Evolutionary conservation across 129 eudicot species (phyloP).

Genomic region (Chrysanthemum makinoi): DNA sequence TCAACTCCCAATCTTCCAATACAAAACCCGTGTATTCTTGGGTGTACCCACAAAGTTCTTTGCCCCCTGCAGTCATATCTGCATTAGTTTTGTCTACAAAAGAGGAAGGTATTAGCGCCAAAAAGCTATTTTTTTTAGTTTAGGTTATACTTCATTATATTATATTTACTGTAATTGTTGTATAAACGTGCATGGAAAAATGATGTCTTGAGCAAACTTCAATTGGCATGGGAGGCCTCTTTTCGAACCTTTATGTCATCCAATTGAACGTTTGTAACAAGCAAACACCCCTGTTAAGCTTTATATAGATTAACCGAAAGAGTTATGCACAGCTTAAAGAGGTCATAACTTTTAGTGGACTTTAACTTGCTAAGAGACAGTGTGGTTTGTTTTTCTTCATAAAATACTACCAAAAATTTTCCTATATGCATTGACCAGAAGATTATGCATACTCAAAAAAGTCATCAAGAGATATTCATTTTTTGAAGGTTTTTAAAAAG

Average conservation of each 20-base stretch:
- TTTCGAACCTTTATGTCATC: slow-evolving; percentile 85
- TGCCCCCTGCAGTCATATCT: slow-evolving; percentile 75
- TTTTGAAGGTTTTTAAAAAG: neutral
- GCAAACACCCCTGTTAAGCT: too few species aligned
- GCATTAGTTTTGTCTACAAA: slow-evolving; percentile 55
- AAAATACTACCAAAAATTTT: neutral
- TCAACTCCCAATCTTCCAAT: slow-evolving; percentile 32
- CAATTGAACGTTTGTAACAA: slow-evolving; percentile 60
- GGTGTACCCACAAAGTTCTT: slow-evolving; percentile 83
- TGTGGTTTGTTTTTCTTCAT: too few species aligned
- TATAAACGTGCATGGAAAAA: slow-evolving; percentile 37
- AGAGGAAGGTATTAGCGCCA: slow-evolving; percentile 55
- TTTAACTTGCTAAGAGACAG: too few species aligned
- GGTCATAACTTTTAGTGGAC: too few species aligned
- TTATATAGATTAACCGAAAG: too few species aligned
- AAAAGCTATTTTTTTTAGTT: neutral
- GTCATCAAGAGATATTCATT: slow-evolving; percentile 7
- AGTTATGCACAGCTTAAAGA: too few species aligned
- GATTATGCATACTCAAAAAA: neutral
- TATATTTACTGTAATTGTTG: neutral
- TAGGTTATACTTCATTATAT: too few species aligned
- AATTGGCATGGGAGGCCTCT: slow-evolving; percentile 81
- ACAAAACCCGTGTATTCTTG: slow-evolving; percentile 59
- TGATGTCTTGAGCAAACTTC: slow-evolving; percentile 79
- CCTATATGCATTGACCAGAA: slow-evolving; percentile 1